Evolutionary conservation across 1,284 basidiomycete genomes (phyloP), one percentile per base, ranked within the genome.

Genomic region (Inonotus obliquus): DNA sequence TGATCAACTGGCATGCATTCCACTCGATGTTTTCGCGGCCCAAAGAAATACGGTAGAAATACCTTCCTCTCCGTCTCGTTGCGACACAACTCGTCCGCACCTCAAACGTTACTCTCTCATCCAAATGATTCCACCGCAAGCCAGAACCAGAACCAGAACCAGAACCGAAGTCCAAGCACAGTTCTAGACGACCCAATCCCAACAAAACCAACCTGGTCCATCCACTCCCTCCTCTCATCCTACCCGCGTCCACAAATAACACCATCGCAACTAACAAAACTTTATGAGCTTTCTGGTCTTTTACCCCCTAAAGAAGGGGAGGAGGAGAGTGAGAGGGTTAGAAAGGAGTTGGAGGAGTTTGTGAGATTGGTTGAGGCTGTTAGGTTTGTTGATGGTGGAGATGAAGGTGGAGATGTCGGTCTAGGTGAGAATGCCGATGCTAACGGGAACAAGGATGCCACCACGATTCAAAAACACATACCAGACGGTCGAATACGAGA

Each of bases 331-430:
- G 67, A 69, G 4, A 69, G 72, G 21, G 72, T 87, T 44, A 83
- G 82, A 60, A 63, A 65, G 32, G 85, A 89, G 63, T 73, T 92
- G 65, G 85, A 87, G 67, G 85, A 86, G 58, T 79, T 92, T 48
- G 76, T 91, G 62, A 82, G 79, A 65, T 76, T 92, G 6, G 89
- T 92, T 10, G 89, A 92, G 69, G 89, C 89, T 4, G 89, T 91
- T 57, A 87, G 82, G 69, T 70, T 88, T 29, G 83, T 85, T 41
- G 72, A 87, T 59, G 67, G n/a, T n/a, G n/a, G n/a, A n/a, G n/a
- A n/a, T n/a, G n/a, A n/a, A n/a, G n/a, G n/a, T n/a, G n/a, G n/a
- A n/a, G n/a, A n/a, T n/a, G n/a, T n/a, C n/a, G n/a, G n/a, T n/a
- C n/a, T n/a, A n/a, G n/a, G n/a, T n/a, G n/a, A n/a, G n/a, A n/a